A percentile compares a stretch with the other conserved stretches of the same genome.
These are phyloP conservation scores for Aspergillus pseudoglaucus DNA, from an alignment of 2,329 filamentous ascomycete species.

Conservation along the genomic window DNA sequence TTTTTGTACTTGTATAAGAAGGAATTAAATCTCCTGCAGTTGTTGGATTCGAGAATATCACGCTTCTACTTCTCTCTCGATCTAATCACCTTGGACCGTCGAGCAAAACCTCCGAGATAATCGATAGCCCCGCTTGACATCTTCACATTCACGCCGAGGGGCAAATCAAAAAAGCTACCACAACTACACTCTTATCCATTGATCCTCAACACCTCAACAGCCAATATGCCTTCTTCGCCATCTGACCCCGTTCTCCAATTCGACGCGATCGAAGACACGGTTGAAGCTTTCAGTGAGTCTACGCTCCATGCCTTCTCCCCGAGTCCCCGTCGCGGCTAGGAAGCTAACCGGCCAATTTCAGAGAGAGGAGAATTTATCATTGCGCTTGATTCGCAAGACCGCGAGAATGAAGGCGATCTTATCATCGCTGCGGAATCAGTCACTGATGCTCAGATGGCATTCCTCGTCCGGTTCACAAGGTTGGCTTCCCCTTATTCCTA, in stretches of 20 bases:
- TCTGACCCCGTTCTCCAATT: constrained; percentile 28
- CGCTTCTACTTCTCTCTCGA: not conserved
- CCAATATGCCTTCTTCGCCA: constrained; percentile 29
- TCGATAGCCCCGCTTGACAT: not conserved
- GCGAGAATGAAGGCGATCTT: constrained; percentile 97
- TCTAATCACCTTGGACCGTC: not conserved
- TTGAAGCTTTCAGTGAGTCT: constrained; percentile 36
- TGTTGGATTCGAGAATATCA: not conserved
- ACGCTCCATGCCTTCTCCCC: not conserved
- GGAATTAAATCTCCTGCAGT: not conserved
- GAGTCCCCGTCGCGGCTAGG: not conserved
- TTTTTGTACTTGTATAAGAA: not conserved
- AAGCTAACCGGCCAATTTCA: constrained; percentile 28
- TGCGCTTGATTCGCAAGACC: constrained; percentile 83
- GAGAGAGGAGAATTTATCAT: constrained; percentile 86
- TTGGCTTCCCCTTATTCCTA: constrained; percentile 14
- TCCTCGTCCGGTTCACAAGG: constrained; percentile 84
- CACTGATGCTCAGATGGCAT: constrained; percentile 87
- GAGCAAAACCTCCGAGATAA: not conserved
- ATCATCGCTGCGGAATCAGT: constrained; percentile 85
- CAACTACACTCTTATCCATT: not conserved
- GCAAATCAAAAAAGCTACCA: not conserved
- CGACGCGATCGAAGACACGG: constrained; percentile 37
- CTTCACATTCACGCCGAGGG: not conserved
- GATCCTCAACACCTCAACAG: not conserved